These are phyloP conservation scores for Aspergillus sp. DNA, from an alignment of 2,329 filamentous ascomycete genomes.

Conservation along the genomic window DNA sequence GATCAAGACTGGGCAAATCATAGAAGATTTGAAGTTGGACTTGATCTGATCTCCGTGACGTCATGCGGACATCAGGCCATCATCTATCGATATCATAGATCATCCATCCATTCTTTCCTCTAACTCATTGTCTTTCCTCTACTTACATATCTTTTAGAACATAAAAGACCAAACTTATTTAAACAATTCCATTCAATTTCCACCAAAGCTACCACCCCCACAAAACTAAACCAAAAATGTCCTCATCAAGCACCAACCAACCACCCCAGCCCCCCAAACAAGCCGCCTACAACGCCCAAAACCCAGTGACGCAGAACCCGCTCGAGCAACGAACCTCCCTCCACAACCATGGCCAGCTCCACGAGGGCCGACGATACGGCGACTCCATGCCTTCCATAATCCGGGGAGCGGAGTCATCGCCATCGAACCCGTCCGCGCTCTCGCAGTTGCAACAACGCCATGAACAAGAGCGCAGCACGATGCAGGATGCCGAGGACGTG, in stretches of 20 bases:
- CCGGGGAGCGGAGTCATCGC: slow-evolving; percentile 26
- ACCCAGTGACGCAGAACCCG: slow-evolving; percentile 34
- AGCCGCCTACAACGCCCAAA: slow-evolving; percentile 32
- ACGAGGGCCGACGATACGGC: slow-evolving; percentile 13
- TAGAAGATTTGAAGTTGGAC: too few species aligned
- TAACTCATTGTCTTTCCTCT: too few species aligned
- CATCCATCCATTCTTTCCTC: not conserved
- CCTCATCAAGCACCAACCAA: slow-evolving; percentile 15
- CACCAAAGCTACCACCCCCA: not conserved
- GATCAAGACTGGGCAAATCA: not conserved
- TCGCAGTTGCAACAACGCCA: slow-evolving; percentile 19
- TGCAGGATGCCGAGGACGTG: slow-evolving; percentile 24
- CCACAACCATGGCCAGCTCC: slow-evolving; percentile 12
- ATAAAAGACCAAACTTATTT: too few species aligned
- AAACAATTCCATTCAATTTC: too few species aligned
- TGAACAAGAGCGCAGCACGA: slow-evolving; percentile 11
- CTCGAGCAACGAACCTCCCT: slow-evolving; percentile 21
- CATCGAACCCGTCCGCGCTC: slow-evolving; percentile 28
- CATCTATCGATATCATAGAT: not conserved
- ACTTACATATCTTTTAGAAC: not conserved
- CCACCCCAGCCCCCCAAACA: slow-evolving; percentile 35
- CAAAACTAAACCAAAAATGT: not conserved
- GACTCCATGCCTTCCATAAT: slow-evolving; percentile 25
- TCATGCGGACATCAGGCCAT: slow-evolving; percentile 8
- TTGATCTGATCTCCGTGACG: slow-evolving; percentile 1